Conservation (phyloP, 345 rosid genomes). For the Arabidopsis suecica region DNA sequence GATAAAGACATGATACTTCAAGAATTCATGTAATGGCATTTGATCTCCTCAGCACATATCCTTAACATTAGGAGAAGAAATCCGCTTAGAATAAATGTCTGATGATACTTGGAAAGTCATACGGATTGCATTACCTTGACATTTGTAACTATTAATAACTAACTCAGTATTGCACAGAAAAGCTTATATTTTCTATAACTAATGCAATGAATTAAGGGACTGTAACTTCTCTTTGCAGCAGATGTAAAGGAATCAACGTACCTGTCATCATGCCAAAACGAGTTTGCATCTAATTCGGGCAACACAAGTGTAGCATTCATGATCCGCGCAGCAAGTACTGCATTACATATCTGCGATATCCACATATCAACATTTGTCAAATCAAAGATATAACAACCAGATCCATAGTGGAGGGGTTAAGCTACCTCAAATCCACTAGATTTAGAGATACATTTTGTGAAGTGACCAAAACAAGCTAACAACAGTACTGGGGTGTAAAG, state of each 20-base stretch:
- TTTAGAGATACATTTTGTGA: background rate
- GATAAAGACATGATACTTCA: constrained; percentile 4
- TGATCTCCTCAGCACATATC: constrained; percentile 11
- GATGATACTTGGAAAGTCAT: constrained; percentile 24
- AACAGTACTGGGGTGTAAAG: constrained; percentile 5
- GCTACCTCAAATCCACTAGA: constrained; percentile 17
- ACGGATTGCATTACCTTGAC: constrained; percentile 7
- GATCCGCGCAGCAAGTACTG: constrained; percentile 98
- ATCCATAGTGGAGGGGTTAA: background rate
- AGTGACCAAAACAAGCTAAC: background rate
- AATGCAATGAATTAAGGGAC: background rate
- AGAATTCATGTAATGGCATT: background rate
- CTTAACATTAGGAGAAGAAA: constrained; percentile 11
- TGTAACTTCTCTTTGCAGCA: constrained; percentile 24
- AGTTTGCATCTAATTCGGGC: constrained; percentile 97
- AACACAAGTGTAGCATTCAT: constrained; percentile 98
- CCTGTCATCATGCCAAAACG: constrained; percentile 99
- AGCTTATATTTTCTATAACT: background rate
- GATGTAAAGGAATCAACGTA: constrained; percentile 43
- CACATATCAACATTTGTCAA: constrained; percentile 26
- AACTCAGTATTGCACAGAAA: background rate
- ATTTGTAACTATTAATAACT: background rate
- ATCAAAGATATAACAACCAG: constrained; percentile 12
- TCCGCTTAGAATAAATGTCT: background rate
- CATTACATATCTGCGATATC: constrained; percentile 85